A percentile compares a stretch with the other conserved stretches of the same genome.
Conservation (phyloP, 371 early-diverging fungal species). For the Sporodiniella umbellata region DNA sequence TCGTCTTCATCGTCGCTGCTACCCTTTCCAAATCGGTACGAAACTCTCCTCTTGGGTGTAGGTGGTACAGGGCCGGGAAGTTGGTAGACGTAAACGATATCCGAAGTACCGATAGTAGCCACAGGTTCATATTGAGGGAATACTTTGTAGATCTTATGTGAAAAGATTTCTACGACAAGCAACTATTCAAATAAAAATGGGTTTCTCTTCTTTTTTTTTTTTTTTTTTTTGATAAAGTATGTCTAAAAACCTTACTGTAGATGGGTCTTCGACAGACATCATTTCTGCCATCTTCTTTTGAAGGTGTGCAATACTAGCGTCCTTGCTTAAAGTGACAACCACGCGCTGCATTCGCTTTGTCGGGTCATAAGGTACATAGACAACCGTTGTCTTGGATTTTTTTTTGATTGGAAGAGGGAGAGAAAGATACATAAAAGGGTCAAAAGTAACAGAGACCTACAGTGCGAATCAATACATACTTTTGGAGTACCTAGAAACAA, state of each 20-base stretch:
- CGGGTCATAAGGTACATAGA: conserved; percentile 57
- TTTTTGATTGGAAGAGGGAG: conserved; percentile 61
- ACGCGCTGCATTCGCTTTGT: conserved; percentile 26
- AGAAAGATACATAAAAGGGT: conserved; percentile 71
- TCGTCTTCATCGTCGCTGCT: conserved; percentile 5
- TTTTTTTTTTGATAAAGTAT: no score
- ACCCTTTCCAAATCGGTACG: conserved; percentile 5
- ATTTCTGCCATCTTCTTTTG: conserved; percentile 61
- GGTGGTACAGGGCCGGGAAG: conserved; percentile 42
- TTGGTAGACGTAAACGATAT: conserved; percentile 71
- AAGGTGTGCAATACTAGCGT: conserved; percentile 61
- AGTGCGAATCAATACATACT: background rate
- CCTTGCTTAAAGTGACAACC: conserved; percentile 43
- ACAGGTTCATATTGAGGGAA: conserved; percentile 62
- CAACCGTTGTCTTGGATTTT: conserved; percentile 40
- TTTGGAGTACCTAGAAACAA: background rate
- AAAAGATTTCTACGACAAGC: conserved; percentile 62
- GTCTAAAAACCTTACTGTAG: no score
- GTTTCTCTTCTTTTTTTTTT: background rate
- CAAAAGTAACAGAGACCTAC: conserved; percentile 63
- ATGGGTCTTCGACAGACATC: conserved; percentile 43
- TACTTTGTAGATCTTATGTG: conserved; percentile 61
- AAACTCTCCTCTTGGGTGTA: conserved; percentile 7
- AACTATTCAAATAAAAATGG: conserved; percentile 21
- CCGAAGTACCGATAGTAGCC: conserved; percentile 51